Evolutionary conservation across 1,284 basidiomycete species (phyloP).

Genomic region (Boletus sp.): DNA sequence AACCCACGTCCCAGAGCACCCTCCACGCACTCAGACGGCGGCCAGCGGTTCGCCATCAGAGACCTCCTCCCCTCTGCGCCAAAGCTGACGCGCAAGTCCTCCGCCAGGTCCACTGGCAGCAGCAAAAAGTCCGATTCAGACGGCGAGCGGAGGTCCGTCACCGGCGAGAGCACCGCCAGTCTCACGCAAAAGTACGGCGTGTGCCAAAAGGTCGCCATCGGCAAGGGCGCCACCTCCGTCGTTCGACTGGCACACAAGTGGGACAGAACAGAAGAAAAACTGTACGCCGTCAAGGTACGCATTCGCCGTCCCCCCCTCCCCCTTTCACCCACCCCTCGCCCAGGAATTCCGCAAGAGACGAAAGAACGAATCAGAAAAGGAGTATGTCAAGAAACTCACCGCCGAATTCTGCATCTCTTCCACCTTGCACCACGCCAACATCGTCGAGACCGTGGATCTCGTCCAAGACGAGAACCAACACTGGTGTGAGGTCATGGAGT

Average conservation of each 20-base stretch:
- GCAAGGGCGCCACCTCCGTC: conserved; percentile 96
- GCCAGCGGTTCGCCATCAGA: conserved; percentile 82
- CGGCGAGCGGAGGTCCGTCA: conserved; percentile 59
- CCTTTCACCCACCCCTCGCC: conserved; percentile 8
- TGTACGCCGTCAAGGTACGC: conserved; percentile 97
- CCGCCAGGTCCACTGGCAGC: conserved; percentile 67
- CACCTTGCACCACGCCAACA: conserved; percentile 93
- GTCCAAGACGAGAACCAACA: conserved; percentile 96
- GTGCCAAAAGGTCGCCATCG: conserved; percentile 96
- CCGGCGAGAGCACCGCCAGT: conserved; percentile 64
- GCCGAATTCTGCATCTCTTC: conserved; percentile 99
- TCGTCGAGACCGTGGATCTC: conserved; percentile 98
- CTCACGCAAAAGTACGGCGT: conserved; percentile 95
- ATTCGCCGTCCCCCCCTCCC: background rate
- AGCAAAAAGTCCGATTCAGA: conserved; percentile 73
- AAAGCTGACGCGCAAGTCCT: conserved; percentile 73
- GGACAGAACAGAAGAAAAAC: conserved; percentile 95
- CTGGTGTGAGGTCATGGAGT: conserved; percentile 99
- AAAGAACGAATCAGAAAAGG: conserved; percentile 98
- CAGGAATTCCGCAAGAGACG: conserved; percentile 97
- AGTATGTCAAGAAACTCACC: conserved; percentile 99
- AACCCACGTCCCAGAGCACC: conserved; percentile 43
- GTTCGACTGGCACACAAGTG: conserved; percentile 98
- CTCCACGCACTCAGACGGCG: conserved; percentile 58
- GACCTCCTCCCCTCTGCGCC: conserved; percentile 70